A percentile compares a stretch with the other conserved stretches of the same genome.
Conservation (phyloP, 1,284 basidiomycete genomes). For the Jaminaea rosea region DNA sequence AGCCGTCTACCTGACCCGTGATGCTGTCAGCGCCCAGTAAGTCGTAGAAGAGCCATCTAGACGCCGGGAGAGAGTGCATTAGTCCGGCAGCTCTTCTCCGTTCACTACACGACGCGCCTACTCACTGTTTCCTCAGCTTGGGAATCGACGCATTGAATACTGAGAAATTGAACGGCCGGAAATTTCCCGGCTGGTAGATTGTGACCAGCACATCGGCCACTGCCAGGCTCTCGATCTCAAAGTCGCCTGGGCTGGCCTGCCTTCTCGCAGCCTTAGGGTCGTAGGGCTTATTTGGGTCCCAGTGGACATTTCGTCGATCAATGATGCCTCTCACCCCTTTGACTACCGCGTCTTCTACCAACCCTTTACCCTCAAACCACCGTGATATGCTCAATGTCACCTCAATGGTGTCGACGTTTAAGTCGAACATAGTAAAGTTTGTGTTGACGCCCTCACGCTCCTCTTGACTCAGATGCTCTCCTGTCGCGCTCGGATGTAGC, state of each 20-base stretch:
- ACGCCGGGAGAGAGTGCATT: too few relatives aligned
- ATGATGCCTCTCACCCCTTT: constrained; percentile 89
- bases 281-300: constrained; percentile 68
- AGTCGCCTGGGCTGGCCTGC: constrained; percentile 66
- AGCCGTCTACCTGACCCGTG: constrained; percentile 96
- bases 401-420: constrained; percentile 70
- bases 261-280: constrained; percentile 76
- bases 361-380: constrained; percentile 92
- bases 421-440: constrained; percentile 46
- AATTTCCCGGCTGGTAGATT: constrained; percentile 83
- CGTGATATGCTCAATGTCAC: constrained; percentile 84
- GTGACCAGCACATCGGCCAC: constrained; percentile 90
- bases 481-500: constrained; percentile 26
- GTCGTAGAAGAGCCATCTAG: constrained; percentile 96
- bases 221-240: constrained; percentile 78
- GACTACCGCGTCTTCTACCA: constrained; percentile 80
- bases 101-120: too few relatives aligned
- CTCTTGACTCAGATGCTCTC: constrained; percentile 24
- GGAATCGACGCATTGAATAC: constrained; percentile 89
- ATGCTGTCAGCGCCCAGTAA: constrained; percentile 72
- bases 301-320: constrained; percentile 79
- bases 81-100: too few relatives aligned
- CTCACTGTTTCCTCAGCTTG: constrained; percentile 74
- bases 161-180: constrained; percentile 79
- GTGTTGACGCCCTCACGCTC: constrained; percentile 22